A percentile compares a stretch with the other conserved stretches of the same genome.
phyloP scores from a whole-genome alignment of 371 early-diverging fungal species.

The Mucor indicus region DNA sequence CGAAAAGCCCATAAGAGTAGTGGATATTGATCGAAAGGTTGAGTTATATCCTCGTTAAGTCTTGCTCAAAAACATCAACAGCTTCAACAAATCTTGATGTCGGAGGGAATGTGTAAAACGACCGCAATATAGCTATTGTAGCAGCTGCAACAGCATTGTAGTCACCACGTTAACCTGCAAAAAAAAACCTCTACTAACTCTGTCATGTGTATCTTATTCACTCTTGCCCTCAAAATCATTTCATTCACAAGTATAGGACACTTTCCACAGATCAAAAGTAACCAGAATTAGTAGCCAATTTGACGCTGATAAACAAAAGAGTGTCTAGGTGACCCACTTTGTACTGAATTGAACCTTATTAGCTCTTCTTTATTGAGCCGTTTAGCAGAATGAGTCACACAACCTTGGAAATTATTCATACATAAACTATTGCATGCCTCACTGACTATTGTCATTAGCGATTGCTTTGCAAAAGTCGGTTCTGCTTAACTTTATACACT shows the following conservation, averaged over 20 bases:
- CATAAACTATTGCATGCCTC: too few species aligned
- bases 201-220: slow-evolving; percentile 9
- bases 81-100: slow-evolving; percentile 23
- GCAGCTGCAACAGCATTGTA: too few species aligned
- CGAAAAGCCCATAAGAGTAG: slow-evolving; percentile 25
- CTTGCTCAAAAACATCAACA: slow-evolving; percentile 24
- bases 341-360: too few species aligned
- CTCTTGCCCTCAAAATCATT: slow-evolving; percentile 16
- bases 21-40: slow-evolving; percentile 26
- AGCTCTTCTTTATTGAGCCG: too few species aligned
- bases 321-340: slow-evolving; percentile 13
- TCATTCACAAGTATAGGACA: slow-evolving; percentile 14
- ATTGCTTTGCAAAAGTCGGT: too few species aligned
- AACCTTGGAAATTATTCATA: too few species aligned
- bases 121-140: slow-evolving; percentile 20
- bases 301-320: too few species aligned
- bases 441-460: too few species aligned
- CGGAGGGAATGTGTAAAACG: slow-evolving; percentile 23
- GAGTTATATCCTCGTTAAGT: slow-evolving; percentile 28
- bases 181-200: slow-evolving; percentile 7
- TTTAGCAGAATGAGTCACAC: too few species aligned
- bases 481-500: too few species aligned
- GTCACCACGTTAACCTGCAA: slow-evolving; percentile 14
- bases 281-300: slow-evolving; percentile 1
- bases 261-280: slow-evolving; percentile 13